Evolutionary conservation across 306 rosid genomes (phyloP).

Genomic region (Prunus padus): DNA sequence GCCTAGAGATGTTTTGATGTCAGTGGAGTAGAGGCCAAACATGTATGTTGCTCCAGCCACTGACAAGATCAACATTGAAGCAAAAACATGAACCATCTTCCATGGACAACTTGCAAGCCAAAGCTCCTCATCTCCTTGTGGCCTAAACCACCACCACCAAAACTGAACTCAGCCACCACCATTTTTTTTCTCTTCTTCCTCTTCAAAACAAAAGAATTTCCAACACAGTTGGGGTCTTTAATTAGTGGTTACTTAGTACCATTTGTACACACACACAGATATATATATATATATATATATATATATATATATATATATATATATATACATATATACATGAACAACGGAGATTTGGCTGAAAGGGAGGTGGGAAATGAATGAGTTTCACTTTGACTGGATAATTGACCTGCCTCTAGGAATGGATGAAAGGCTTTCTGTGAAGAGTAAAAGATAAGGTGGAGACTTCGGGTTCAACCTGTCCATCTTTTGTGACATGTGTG

Average conservation of each 20-base stretch:
- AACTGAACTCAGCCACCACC: slow-evolving; percentile 22
- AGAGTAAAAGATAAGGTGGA: slow-evolving; percentile 1
- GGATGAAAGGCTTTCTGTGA: not conserved
- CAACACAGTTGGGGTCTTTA: not conserved
- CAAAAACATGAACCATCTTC: slow-evolving; percentile 77
- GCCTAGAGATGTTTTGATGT: slow-evolving; percentile 50
- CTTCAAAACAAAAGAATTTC: not conserved
- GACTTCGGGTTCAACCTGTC: not conserved
- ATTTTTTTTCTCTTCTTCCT: not conserved
- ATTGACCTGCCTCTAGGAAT: not conserved
- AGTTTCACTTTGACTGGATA: slow-evolving; percentile 3
- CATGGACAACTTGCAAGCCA: slow-evolving; percentile 36
- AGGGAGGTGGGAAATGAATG: not conserved
- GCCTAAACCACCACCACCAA: slow-evolving; percentile 10
- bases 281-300: not conserved
- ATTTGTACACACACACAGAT: too few relatives aligned
- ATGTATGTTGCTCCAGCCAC: slow-evolving; percentile 69
- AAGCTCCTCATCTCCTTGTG: slow-evolving; percentile 21
- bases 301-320: not conserved
- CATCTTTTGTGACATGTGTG: not conserved
- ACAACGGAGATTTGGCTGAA: not conserved
- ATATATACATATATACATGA: too few relatives aligned
- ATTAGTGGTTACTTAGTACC: not conserved
- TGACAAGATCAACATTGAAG: slow-evolving; percentile 59
- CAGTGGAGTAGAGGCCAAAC: slow-evolving; percentile 57